Evolutionary conservation across 352 stramenopile species (phyloP), one percentile per base, ranked within the genome.

Genomic region (Globisporangium paroecandrum): DNA sequence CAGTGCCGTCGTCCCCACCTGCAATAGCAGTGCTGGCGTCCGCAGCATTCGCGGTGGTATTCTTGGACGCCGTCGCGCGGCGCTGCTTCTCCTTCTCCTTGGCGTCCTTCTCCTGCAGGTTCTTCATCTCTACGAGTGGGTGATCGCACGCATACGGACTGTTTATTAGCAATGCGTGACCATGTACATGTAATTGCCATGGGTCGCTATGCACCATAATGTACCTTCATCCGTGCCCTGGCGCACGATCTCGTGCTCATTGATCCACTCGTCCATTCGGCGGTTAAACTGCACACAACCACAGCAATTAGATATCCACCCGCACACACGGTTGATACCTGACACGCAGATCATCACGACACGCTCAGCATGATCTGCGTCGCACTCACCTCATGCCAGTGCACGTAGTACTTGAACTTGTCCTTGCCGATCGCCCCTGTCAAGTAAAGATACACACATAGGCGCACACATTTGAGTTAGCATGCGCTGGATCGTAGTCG

Each of bases 221-320:
- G 12, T 51, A 74, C 74, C 73, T 69, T 93, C 82, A 24, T 94
- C 85, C 0, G 85, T 91, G 24, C 83, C 85, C 47, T 79, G 71
- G 29, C 86, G 83, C 41, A 94, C 77, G 63, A 96, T 84, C 64
- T 96, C 88, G 65, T 85, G 73, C 63, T 89, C 83, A 62, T 90
- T 87, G 73, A 96, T 93, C 88, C 88, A 96, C 60, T 93, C 84
- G 74, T 96, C 88, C 88, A 96, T 96, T 51, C 88, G 85, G 43
- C 88, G 86, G 67, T 96, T 96, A 64, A 92, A 92, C 87, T 94
- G 53, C 34, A 10, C 62, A 34, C 62, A 34, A 13, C 9, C 53
- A 38, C 25, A 38, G 13, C 24, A 15, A 7, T 24, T 2, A 51
- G 7, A 51, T 0, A 49, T 8, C 18, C 43, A 3, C 13, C 4